These are phyloP conservation scores for Micromonas pusilla DNA, from an alignment of 139 green algal genomes.

Conservation along the genomic window DNA sequence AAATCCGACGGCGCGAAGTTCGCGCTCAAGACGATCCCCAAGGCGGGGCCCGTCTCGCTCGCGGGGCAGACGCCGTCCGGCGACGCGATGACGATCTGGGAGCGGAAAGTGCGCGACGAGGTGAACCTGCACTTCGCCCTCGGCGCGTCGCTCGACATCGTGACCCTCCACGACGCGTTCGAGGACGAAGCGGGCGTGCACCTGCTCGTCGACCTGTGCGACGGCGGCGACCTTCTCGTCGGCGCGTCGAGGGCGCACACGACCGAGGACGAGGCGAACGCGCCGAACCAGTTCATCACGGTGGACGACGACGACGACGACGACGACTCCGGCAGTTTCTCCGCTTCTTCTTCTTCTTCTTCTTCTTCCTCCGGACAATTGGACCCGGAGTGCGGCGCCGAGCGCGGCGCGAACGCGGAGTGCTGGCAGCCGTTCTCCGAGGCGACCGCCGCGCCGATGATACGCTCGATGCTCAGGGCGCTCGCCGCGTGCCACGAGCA, in stretches of 20 bases:
- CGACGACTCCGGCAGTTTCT: neutral
- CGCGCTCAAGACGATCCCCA: conserved; percentile 14
- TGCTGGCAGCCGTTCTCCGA: neutral
- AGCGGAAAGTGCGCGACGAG: conserved; percentile 10
- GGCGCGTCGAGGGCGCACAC: neutral
- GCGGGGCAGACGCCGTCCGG: neutral
- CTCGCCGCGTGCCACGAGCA: conserved; percentile 24
- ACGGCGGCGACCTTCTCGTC: neutral
- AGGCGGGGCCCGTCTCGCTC: neutral
- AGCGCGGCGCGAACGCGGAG: too few relatives aligned
- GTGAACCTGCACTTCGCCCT: conserved; percentile 13
- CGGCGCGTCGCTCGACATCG: conserved; percentile 2
- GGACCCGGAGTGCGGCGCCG: too few relatives aligned
- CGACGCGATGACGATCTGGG: neutral
- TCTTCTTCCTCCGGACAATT: too few relatives aligned
- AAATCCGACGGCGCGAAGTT: neutral
- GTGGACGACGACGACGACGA: neutral
- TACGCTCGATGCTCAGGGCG: neutral
- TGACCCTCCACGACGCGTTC: neutral
- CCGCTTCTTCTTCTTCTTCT: too few relatives aligned
- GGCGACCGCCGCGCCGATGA: neutral
- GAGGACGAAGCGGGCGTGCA: neutral
- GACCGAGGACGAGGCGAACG: neutral
- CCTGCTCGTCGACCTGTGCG: neutral
- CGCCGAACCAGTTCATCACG: neutral